A percentile compares a stretch with the other conserved stretches of the same genome.
Evolutionary conservation across 768 basidiomycete species (phyloP).

Genomic region (Ramaria sp.): DNA sequence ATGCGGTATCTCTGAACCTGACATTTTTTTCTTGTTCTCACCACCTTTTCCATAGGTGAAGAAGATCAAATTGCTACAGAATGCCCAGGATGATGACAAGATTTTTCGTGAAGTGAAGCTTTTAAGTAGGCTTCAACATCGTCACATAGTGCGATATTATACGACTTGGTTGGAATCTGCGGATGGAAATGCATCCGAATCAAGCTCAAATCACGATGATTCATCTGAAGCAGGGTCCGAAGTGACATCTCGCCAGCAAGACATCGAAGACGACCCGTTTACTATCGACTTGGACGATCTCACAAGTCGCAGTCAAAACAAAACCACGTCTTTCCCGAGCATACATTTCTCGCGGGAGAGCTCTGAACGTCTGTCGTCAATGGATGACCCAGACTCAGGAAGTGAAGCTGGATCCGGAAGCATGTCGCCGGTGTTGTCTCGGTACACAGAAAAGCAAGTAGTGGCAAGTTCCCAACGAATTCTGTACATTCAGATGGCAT

Average conservation of each 20-base stretch:
- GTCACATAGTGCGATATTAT: conserved; percentile 85
- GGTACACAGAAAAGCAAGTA: conserved; percentile 4
- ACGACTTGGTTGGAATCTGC: conserved; percentile 81
- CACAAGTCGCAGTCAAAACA: conserved; percentile 38
- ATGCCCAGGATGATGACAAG: conserved; percentile 69
- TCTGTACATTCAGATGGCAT: conserved; percentile 91
- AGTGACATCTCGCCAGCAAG: conserved; percentile 4
- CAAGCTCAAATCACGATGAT: conserved; percentile 22
- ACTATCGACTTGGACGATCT: conserved; percentile 52
- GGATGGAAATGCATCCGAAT: conserved; percentile 48
- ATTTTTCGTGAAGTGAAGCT: conserved; percentile 89
- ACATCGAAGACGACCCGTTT: conserved; percentile 38
- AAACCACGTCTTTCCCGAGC: conserved; percentile 65
- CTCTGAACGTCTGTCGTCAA: conserved; percentile 25
- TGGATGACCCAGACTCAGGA: conserved; percentile 23
- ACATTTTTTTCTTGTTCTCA: not conserved
- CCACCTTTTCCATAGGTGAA: conserved; percentile 45
- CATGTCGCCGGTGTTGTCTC: conserved; percentile 24
- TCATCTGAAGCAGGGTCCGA: conserved; percentile 9
- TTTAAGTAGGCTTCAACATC: conserved; percentile 77
- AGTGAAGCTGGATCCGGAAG: conserved; percentile 30
- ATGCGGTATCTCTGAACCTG: conserved; percentile 46
- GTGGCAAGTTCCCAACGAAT: conserved; percentile 23
- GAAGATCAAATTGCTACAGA: conserved; percentile 67
- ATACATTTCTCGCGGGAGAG: conserved; percentile 59